Conservation (phyloP, 805 yeast genomes). For the Spencermartinsiella europaea region DNA sequence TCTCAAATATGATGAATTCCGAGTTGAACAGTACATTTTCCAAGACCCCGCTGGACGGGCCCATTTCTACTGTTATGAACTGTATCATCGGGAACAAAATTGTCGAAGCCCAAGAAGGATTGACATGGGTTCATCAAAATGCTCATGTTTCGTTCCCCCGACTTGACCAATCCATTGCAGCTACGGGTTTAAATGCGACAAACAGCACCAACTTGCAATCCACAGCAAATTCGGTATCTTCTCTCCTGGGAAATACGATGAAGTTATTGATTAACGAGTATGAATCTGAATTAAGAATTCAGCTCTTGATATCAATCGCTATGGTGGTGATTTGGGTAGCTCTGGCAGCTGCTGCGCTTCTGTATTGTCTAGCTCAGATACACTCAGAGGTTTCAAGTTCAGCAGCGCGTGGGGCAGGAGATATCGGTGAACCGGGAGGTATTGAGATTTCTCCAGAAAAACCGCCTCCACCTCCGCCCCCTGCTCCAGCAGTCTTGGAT, state of each 20-base stretch:
- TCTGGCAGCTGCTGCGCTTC: constrained; percentile 7
- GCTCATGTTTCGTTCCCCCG: constrained; percentile 56
- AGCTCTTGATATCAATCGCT: constrained; percentile 12
- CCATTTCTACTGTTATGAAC: constrained; percentile 62
- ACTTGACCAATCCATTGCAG: constrained; percentile 31
- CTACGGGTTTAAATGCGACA: constrained; percentile 4
- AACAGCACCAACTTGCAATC: constrained; percentile 2
- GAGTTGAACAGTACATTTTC: constrained; percentile 59
- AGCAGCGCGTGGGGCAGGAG: too few relatives aligned
- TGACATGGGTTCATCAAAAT: constrained; percentile 71
- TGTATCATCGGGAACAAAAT: constrained; percentile 79
- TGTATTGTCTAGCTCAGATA: constrained; percentile 15
- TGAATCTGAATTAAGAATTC: constrained; percentile 8
- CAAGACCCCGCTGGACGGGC: constrained; percentile 57
- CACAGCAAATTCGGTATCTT: neutral
- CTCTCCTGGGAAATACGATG: neutral
- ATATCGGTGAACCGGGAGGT: too few relatives aligned
- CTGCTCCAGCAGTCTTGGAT: neutral
- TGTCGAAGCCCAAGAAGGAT: constrained; percentile 57
- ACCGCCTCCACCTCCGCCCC: neutral
- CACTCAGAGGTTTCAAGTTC: too few relatives aligned
- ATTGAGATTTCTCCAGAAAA: too few relatives aligned
- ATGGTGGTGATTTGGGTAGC: constrained; percentile 12
- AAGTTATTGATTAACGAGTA: constrained; percentile 7
- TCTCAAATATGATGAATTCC: constrained; percentile 54